Base-by-base conservation (phyloP, 2,329 filamentous ascomycete species). In the Colletotrichum sp. region DNA sequence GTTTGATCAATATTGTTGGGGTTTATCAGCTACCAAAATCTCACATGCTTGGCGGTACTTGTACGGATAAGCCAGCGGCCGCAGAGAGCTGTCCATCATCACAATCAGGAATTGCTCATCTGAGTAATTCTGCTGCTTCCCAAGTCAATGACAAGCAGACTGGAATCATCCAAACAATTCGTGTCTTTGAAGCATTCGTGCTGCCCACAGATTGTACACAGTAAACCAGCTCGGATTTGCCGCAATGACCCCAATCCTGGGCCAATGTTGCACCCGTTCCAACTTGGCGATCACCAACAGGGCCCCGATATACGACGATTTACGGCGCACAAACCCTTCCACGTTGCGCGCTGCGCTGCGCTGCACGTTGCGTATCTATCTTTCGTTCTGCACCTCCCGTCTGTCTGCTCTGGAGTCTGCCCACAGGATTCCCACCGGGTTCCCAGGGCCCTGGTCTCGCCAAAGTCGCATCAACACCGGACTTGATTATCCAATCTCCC, bases 221-320 rank as follows among this genome's bases (percentile, higher is more conserved):
- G 59, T 29, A n/a, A 5, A 13, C 13, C 67, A 69, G 22, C 22
- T 52, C 36, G 57, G 68, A 44, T 34, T 52, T 63, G 11, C 19
- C 59, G 49, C 44, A 63, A 32, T 64, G 49, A 49, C 70, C 57
- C 59, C 22, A 49, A 62, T 55, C 34, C 59, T 44, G 49, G 68
- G 59, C 44, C 59, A 69, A 30, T 34, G 74, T 69, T 39, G 64
- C 70, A 69, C 44, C 59, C 57, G 64, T 52, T 74, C 36, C 59
- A 61, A 73, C 64, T 61, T 59, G 65, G 59, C 65, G 57, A 74
- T 76, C 65, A 74, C 30, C 44, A 52, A 57, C 39, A 70, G 68
- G 67, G 32, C 64, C 49, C 64, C 59, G 34, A 64, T 64, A 25
- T 64, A 64, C 62, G 62, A 44, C 62, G 62, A 64, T 64, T 65